Conservation (phyloP, 192 early-diverging fungal genomes). For the Pilaira anomala region DNA sequence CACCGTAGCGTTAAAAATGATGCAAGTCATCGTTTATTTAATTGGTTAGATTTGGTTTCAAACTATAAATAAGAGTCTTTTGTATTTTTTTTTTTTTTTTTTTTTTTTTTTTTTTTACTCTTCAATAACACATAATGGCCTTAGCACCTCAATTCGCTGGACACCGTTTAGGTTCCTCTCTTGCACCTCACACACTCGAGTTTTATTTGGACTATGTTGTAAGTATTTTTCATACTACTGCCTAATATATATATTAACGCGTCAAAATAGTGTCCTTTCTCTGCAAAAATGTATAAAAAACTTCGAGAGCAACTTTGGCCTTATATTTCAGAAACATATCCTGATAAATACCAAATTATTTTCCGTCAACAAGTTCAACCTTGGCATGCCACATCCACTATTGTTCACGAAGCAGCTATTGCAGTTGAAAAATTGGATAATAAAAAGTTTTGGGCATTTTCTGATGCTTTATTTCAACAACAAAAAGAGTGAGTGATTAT, state of each 20-base stretch:
- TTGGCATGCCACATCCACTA: slow-evolving; percentile 74
- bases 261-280: slow-evolving; percentile 56
- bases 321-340: slow-evolving; percentile 38
- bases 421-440: slow-evolving; percentile 64
- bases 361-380: slow-evolving; percentile 85
- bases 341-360: slow-evolving; percentile 54
- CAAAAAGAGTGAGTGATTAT: slow-evolving; percentile 50
- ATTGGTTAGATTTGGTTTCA: no score
- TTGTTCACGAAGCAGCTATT: slow-evolving; percentile 73
- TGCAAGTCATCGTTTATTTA: no score
- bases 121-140: slow-evolving; percentile 19
- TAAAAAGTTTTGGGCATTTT: slow-evolving; percentile 49
- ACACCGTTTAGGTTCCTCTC: slow-evolving; percentile 43
- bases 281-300: slow-evolving; percentile 56
- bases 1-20: no score
- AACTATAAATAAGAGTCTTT: no score
- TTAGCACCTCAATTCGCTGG: slow-evolving; percentile 33
- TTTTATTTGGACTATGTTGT: slow-evolving; percentile 56
- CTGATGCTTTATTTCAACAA: slow-evolving; percentile 52
- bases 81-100: slow-evolving; percentile 3
- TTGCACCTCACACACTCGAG: slow-evolving; percentile 46
- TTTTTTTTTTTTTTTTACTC: slow-evolving; percentile 1
- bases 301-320: slow-evolving; percentile 56
- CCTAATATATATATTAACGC: background rate
- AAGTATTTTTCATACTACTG: background rate